Percentiles rank a stretch among this genome's conserved stretches.
phyloP scores from a whole-genome alignment of 352 stramenopile species.

The Pythium biforme region DNA sequence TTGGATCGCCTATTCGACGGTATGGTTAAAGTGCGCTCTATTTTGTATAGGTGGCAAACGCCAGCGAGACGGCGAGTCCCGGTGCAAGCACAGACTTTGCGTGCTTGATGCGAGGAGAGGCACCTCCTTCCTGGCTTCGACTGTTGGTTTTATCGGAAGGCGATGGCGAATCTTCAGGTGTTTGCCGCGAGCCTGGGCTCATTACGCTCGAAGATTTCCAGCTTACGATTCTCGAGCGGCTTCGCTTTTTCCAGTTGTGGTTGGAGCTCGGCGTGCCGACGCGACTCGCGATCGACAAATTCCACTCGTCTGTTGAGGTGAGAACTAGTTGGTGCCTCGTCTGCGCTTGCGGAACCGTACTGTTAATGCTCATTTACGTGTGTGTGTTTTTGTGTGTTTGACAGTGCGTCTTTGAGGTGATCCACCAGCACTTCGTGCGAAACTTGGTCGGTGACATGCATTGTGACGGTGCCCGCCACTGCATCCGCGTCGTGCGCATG shows the following conservation, averaged over 20 bases:
- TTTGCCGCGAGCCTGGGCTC: not conserved
- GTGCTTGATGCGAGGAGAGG: constrained; percentile 5
- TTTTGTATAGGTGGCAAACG: constrained; percentile 8
- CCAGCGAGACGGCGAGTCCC: constrained; percentile 5
- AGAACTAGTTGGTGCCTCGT: too few relatives aligned
- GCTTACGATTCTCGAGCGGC: constrained; percentile 27
- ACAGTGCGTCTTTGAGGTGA: constrained; percentile 46
- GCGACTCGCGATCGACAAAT: constrained; percentile 41
- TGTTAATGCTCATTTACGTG: not conserved
- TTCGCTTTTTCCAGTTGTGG: constrained; percentile 44
- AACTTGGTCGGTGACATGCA: constrained; percentile 37
- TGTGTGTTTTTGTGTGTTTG: not conserved
- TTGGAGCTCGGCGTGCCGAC: constrained; percentile 22
- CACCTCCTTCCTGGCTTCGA: not conserved
- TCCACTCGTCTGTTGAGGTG: constrained; percentile 29
- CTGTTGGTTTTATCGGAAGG: not conserved
- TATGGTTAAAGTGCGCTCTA: not conserved
- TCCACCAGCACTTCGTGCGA: constrained; percentile 60
- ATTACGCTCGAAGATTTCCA: constrained; percentile 39
- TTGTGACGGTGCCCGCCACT: constrained; percentile 32
- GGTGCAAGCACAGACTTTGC: not conserved
- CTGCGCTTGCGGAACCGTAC: not conserved
- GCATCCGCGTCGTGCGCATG: constrained; percentile 37
- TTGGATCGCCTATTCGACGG: not conserved
- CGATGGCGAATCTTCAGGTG: not conserved